These are phyloP conservation scores for Stephanodiscus triporus DNA, from an alignment of 108 stramenopile genomes.

Conservation along the genomic window DNA sequence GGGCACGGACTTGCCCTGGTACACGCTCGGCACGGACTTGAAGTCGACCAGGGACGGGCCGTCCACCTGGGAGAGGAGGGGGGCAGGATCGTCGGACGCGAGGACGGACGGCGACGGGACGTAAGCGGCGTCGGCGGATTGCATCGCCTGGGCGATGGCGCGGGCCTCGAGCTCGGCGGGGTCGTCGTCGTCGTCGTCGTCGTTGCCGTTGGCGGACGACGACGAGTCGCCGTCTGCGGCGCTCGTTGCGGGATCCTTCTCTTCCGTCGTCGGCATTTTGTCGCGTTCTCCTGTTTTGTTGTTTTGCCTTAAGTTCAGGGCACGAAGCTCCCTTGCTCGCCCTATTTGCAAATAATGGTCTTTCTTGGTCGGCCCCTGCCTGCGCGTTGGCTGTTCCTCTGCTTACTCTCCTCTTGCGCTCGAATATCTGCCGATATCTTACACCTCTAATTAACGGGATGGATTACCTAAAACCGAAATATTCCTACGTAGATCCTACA, in stretches of 20 bases:
- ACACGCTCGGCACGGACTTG: constrained; percentile 59
- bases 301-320: too few species aligned
- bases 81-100: constrained; percentile 54
- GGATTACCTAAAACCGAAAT: too few species aligned
- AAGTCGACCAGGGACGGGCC: constrained; percentile 63
- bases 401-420: too few species aligned
- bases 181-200: constrained; percentile 6
- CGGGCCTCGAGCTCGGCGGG: constrained; percentile 57
- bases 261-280: constrained; percentile 12
- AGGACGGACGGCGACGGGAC: constrained; percentile 66
- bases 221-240: background rate
- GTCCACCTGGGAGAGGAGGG: constrained; percentile 75
- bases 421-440: too few species aligned
- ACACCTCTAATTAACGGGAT: too few species aligned
- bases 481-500: too few species aligned
- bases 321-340: too few species aligned
- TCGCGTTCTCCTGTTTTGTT: too few species aligned
- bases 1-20: constrained; percentile 77
- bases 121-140: constrained; percentile 70
- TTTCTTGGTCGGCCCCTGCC: too few species aligned
- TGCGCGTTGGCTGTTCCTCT: too few species aligned
- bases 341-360: too few species aligned
- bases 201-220: background rate
- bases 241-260: constrained; percentile 9
- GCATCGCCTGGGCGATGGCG: constrained; percentile 83